Evolutionary conservation across 129 eudicot genomes (phyloP), one percentile per base, ranked within the genome.

Genomic region (Flaveria ramosissima): DNA sequence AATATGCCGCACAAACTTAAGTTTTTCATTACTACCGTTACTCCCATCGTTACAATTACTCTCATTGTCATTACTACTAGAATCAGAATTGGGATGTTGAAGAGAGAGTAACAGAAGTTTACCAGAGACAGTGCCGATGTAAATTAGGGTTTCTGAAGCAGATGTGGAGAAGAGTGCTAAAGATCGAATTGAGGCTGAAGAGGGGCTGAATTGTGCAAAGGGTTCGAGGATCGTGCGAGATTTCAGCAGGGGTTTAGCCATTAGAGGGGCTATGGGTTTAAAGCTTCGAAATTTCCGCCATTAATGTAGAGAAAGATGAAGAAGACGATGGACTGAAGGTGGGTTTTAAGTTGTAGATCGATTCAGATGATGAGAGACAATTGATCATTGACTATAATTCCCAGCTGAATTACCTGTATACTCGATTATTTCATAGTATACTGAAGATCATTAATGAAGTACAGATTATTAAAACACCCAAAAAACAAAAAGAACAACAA

Each of bases 91-190:
- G 42, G 48, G 68, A 51, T 65, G 67, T 42, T 67, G 73, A 21
- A 90, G 78, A 45, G 93, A 78, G 68, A 88, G 85, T 62, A 86
- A 71, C 11, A 84, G 79, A 64, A 90, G 84, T n/a, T 79, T 71
- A 59, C 96, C 96, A 56, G 91, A 84, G 43, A 72, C n/a, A 16
- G 91, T 86, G 75, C 96, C 96, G 65, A 78, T 82, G 85, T 82
- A 88, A 47, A 90, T 57, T 70, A 83, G 86, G 84, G 90, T 80
- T 83, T 87, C 81, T 60, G 85, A 70, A 46, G 71, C 68, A 68
- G 85, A 66, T 55, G 68, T 24, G 0, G 88, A 57, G 60, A 86
- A 68, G 65, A 88, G 71, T 0, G 88, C 92, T 62, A 90, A 56
- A 14, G 88, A 88, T 63, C 81, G 84, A 70, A 88, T 82, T 55